Percentiles rank a stretch among this genome's conserved stretches.
phyloP scores from a whole-genome alignment of 208 protist genomes.

The Crithidia expoeki region DNA sequence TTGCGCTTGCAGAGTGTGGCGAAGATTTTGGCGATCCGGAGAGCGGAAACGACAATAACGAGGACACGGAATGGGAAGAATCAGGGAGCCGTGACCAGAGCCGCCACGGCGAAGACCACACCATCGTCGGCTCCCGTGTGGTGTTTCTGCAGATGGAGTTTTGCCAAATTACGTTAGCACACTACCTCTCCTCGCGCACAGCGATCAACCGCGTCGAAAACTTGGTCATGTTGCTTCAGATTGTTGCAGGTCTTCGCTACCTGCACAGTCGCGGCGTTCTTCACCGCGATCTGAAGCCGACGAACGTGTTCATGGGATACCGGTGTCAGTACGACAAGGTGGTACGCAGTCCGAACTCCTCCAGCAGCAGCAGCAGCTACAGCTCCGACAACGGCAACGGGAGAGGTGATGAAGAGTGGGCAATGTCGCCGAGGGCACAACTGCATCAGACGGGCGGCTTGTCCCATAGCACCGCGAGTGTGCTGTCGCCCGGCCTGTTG shows the following conservation, averaged over 20 bases:
- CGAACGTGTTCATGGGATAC: constrained; percentile 87
- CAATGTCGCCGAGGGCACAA: not conserved
- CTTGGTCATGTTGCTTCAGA: constrained; percentile 72
- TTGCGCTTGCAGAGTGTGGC: not conserved
- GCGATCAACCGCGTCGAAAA: constrained; percentile 77
- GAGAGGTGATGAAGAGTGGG: not conserved
- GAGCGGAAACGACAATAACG: not conserved
- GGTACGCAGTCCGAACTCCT: constrained; percentile 18
- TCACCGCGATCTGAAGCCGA: constrained; percentile 89
- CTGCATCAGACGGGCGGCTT: not conserved
- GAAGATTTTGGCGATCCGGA: not conserved
- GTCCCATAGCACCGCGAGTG: not conserved
- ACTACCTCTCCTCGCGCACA: constrained; percentile 48
- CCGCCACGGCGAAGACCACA: not conserved
- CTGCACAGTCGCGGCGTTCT: constrained; percentile 69
- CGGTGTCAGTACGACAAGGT: constrained; percentile 54
- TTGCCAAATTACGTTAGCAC: constrained; percentile 78
- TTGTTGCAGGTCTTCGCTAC: constrained; percentile 67
- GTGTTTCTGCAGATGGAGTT: constrained; percentile 91
- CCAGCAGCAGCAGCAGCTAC: constrained; percentile 14
- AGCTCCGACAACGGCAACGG: not conserved
- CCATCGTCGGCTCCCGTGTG: constrained; percentile 53
- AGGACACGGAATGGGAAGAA: not conserved
- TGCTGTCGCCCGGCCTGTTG: not conserved
- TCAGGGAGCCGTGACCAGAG: not conserved